Percentiles rank a stretch among this genome's conserved stretches.
Conservation (phyloP, 768 basidiomycete species). For the Pleurotus giganteus region DNA sequence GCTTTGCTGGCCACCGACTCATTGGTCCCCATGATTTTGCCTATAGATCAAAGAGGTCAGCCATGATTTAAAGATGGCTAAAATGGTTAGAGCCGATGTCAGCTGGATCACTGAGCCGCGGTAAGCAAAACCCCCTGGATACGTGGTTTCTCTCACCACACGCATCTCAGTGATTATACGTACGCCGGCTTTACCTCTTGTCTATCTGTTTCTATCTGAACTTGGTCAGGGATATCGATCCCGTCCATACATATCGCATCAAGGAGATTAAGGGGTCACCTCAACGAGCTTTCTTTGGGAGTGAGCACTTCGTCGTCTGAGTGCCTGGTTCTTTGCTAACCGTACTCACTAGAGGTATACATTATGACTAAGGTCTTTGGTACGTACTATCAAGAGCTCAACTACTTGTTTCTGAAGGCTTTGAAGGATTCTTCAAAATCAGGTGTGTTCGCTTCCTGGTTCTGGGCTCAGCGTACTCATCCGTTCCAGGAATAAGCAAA, state of each 20-base stretch:
- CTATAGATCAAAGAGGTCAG: conserved; percentile 81
- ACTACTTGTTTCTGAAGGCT: neutral
- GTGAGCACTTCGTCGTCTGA: conserved; percentile 35
- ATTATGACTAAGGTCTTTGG: conserved; percentile 74
- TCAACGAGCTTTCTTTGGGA: conserved; percentile 66
- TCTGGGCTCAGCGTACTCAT: neutral
- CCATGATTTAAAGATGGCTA: conserved; percentile 75
- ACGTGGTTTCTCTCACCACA: neutral
- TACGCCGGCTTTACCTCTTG: conserved; percentile 29
- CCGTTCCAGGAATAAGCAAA: conserved; percentile 46
- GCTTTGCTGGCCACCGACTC: neutral
- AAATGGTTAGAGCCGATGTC: conserved; percentile 70
- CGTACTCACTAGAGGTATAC: conserved; percentile 46
- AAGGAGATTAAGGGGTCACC: conserved; percentile 57
- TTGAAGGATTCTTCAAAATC: conserved; percentile 76
- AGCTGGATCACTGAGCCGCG: conserved; percentile 80
- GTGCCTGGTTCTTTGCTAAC: neutral
- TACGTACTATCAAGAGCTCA: conserved; percentile 28
- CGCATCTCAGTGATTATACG: conserved; percentile 65
- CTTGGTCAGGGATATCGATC: conserved; percentile 64
- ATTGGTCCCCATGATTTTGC: no score
- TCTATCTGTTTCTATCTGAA: neutral
- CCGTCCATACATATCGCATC: conserved; percentile 74
- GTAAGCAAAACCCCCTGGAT: conserved; percentile 27
- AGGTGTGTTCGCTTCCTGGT: conserved; percentile 37